Evolutionary conservation across 352 stramenopile genomes (phyloP), one percentile per base, ranked within the genome.

Genomic region (Phytopythium sindhum): DNA sequence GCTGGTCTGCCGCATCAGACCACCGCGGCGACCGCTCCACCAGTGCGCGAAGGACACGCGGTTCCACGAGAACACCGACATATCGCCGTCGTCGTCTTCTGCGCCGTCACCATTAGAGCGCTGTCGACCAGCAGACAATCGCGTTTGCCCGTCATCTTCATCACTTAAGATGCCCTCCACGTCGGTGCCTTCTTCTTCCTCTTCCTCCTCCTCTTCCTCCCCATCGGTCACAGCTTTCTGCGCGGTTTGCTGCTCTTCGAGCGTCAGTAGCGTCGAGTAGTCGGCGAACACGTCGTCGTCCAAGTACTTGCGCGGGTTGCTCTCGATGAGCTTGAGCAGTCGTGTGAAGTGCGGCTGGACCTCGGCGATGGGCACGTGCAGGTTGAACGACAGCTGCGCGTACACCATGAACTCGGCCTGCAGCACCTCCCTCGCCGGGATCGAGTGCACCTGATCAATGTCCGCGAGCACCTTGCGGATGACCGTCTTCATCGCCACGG

Each of bases 341-440:
- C 89, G 84, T 64, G 85, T 86, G 64, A 96, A 96, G 60, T 96
- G 89, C n/a, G 87, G 84, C 48, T 95, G 86, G 14, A 95, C 70
- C 68, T 96, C 87, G 26, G 59, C 68, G 15, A 96, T 76, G 1
- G 72, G 85, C 15, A 94, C 85, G 66, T 97, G 91, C 17, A 97
- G 72, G 37, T 81, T 81, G 70, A 97, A 97, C 29, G 82, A 90
- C 19, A 97, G 86, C 67, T 97, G 81, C 26, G 91, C 83, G 60
- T 96, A 96, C 23, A 97, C 86, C 9, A 81, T 90, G 66, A 97
- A 97, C 72, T 97, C 91, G 24, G 80, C 81, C 29, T 86, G 90
- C 33, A 97, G 83, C 42, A 97, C 89, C 35, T 96, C 86, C 0
- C 83, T 71, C 19, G 87, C 92, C 45, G 89, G 77, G 23, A 96